Evolutionary conservation across 2,329 filamentous ascomycete genomes (phyloP).

Genomic region (Ceratocystis papillata): DNA sequence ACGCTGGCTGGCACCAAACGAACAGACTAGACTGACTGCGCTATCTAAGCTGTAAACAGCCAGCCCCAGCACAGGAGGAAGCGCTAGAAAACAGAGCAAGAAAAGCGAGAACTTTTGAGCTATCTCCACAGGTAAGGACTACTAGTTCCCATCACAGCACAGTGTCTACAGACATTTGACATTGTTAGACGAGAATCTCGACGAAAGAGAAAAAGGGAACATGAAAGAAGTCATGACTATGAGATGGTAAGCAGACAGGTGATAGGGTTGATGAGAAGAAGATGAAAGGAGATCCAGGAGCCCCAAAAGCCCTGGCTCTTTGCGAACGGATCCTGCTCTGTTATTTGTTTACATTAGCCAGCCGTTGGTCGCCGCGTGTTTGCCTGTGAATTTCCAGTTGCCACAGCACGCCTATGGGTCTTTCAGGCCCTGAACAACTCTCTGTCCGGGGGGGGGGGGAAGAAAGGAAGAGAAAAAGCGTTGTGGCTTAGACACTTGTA

Average conservation of each 20-base stretch:
- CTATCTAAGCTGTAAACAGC: not conserved
- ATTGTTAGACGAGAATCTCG: not conserved
- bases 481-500: slow-evolving; percentile 7
- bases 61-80: not conserved
- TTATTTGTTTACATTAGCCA: not conserved
- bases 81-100: not conserved
- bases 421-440: not conserved
- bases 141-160: not conserved
- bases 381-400: not conserved
- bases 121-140: not conserved
- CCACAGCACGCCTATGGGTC: not conserved
- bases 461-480: not conserved
- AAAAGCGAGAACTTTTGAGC: not conserved
- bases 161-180: not conserved
- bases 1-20: not conserved
- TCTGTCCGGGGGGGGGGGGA: no score
- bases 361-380: no score
- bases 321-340: not conserved
- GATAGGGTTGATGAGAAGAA: not conserved
- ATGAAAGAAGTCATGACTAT: not conserved
- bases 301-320: not conserved
- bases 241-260: not conserved
- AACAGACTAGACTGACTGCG: not conserved
- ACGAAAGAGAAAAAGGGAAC: not conserved
- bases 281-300: not conserved